Evolutionary conservation across 2,329 filamentous ascomycete species (phyloP), one percentile per base, ranked within the genome.

Genomic region (Cladosporium sp.): DNA sequence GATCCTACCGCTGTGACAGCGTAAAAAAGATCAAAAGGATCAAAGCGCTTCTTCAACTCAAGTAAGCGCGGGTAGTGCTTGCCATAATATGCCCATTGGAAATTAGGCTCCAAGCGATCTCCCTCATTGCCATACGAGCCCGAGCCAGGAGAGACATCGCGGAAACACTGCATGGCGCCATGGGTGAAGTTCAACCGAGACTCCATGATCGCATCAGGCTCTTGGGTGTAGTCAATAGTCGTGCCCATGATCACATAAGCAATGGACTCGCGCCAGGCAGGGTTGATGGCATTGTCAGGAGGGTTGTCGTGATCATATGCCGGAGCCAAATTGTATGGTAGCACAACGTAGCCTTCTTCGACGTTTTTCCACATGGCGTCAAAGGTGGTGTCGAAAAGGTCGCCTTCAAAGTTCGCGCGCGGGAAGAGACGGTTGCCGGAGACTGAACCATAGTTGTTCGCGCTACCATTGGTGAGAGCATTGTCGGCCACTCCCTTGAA

Each of bases 41-140:
- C 67, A 34, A 67, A 68, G 50, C 63, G 61, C 2, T 54, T 52
- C 40, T 67, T 65, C 41, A 69, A 60, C 35, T 48, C 28, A 44
- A 67, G 60, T 41, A 70, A 42, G 44, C 53, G 59, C 46, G 58
- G 51, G 22, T 69, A 34, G 52, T 66, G 67, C 2, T 54, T 56
- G n/a, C 58, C 60, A 19, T 60, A 63, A 44, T 68, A 70, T 37
- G 56, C 56, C 53, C 65, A 64, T 13, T 61, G 58, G 38, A 58
- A 57, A 16, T 65, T 62, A 3, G 59, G 59, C 46, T 49, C 37
- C 14, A 54, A n/a, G 13, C 54, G 32, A 28, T 54, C 52, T 2
- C 41, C 49, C 32, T 58, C 56, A 18, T 53, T 53, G 10, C 54
- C 35, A 34, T 56, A 58, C 10, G 49, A 40, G 3, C 51, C 56